These are phyloP conservation scores for Nannochloropsis gaditana DNA, from an alignment of 108 stramenopile genomes.

Conservation along the genomic window DNA sequence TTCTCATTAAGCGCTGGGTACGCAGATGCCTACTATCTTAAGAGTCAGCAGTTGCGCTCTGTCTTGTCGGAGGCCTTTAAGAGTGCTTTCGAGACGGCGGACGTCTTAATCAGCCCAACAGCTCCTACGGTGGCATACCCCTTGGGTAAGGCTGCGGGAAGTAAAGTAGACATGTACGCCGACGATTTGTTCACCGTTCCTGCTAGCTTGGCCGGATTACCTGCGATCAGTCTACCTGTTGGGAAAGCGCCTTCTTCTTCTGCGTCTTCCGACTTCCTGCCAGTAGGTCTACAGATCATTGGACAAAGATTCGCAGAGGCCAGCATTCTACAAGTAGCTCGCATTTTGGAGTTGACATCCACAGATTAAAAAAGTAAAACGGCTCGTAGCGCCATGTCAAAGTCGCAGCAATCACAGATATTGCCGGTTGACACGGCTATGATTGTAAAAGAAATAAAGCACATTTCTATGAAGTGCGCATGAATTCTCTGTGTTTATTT, in stretches of 20 bases:
- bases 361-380: too few relatives aligned
- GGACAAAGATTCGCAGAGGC: not conserved
- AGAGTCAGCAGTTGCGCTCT: constrained; percentile 36
- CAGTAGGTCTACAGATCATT: constrained; percentile 9
- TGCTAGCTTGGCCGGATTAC: constrained; percentile 51
- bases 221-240: constrained; percentile 49
- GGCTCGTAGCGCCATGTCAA: too few relatives aligned
- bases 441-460: too few relatives aligned
- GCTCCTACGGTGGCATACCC: constrained; percentile 40
- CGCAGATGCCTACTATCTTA: constrained; percentile 44
- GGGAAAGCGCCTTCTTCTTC: not conserved
- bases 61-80: constrained; percentile 40
- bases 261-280: not conserved
- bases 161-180: constrained; percentile 34
- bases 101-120: constrained; percentile 43
- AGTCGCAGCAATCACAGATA: too few relatives aligned
- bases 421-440: too few relatives aligned
- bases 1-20: constrained; percentile 48
- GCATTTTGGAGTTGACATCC: not conserved
- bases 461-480: too few relatives aligned
- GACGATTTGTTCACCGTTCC: constrained; percentile 55
- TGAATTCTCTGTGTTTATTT: too few relatives aligned
- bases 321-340: not conserved
- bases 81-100: constrained; percentile 31
- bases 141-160: constrained; percentile 28